Evolutionary conservation across 331 rosid genomes (phyloP), one percentile per base, ranked within the genome.

Genomic region (Erythrophleum ivorense): DNA sequence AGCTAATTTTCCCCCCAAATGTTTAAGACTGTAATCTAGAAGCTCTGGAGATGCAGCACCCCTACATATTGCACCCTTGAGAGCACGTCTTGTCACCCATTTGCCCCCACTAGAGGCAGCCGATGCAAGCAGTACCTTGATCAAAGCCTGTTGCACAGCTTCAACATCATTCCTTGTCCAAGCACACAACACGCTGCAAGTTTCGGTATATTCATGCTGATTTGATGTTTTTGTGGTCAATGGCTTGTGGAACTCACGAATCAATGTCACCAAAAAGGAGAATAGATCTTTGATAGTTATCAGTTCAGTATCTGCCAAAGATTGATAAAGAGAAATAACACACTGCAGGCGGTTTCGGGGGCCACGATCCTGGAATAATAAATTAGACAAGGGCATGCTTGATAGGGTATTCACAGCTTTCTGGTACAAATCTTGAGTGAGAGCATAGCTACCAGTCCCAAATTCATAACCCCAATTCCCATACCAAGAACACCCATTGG

Each of bases 391-490:
- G 15, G 89, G 87, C 85, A 85, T 75, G 77, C 50, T 71, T 48
- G 95, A 88, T 53, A 90, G 77, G 36, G 78, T 82, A 50, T 88
- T 82, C 43, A 89, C 91, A 6, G 95, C 95, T n/a, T 81, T 50
- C 71, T 75, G 81, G 83, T 90, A 92, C 0, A 85, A 89, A n/a
- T 90, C 87, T 41, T 84, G 88, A 5, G 95, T 92, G 48, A 90
- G 89, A 36, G 91, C 97, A 84, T 92, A 92, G 80, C 95, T 80
- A 21, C 97, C 97, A 6, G 89, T 84, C 6, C 93, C 92, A 88
- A 90, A 92, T 66, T 88, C 84, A 82, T 92, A 92, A 72, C 90
- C 93, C 97, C 97, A 92, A 76, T 86, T 82, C 10, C 97, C 95
- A 75, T 90, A 92, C 97, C 97, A 92, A 1, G 93, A 86, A 46